Evolutionary conservation across 441 rosid species (phyloP), one percentile per base, ranked within the genome.

Genomic region (Brassica hybrid): DNA sequence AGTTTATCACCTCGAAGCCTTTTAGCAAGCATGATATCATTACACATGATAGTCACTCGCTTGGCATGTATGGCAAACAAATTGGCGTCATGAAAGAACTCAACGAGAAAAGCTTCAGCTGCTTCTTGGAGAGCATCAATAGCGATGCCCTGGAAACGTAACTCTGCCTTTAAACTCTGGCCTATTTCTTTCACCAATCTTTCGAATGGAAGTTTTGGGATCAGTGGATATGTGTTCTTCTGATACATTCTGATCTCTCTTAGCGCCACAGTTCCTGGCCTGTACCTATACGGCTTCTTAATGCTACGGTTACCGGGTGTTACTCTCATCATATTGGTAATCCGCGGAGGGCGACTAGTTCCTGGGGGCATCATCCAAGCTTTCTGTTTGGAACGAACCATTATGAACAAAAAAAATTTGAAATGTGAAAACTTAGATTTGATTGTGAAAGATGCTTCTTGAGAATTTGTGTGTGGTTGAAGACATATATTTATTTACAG

Each of bases 21-120:
- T 32, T 85, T 77, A 7, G 85, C 88, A 0, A 86, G 85, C 76
- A 83, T 86, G 0, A 86, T 76, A 21, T 86, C 86, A 38, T 85
- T 82, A 4, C 84, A 79, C 86, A 83, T 83, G 34, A 86, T 85
- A 0, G 90, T 83, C 6, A 85, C 86, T 59, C 88, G 83, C 82
- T 86, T 86, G 43, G 88, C 90, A 32, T 87, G 90, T 38, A 86
- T 77, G 4, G 88, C 84, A 34, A 85, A 86, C 67, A 86, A 69
- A 30, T 86, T 82, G 0, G 86, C 80, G 45, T 86, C 88, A 68
- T 86, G 83, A 19, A 86, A 84, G 4, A 84, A 76, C 1, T 82
- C 84, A 1, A 84, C 83, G 0, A 86, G 75, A 72, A 74, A 83
- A 3, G 86, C 83, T 74, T 86, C 89, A 0, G 87, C 87, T 0